phyloP scores from a whole-genome alignment of 805 yeast genomes.

The Saccharomycopsis oosterbeekiorum region DNA sequence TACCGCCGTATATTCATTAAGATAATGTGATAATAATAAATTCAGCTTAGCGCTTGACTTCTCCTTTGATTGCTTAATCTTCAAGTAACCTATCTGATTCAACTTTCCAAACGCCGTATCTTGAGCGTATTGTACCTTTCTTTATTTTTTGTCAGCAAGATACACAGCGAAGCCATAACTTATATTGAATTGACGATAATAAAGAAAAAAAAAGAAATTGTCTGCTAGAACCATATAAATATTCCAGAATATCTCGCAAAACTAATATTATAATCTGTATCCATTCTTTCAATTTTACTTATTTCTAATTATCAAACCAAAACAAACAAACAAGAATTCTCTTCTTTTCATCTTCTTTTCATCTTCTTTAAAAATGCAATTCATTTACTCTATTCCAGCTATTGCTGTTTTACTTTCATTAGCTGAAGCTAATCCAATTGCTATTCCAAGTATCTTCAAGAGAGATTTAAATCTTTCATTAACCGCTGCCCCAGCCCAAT shows the following conservation, averaged over 20 bases:
- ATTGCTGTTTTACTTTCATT: slow-evolving; percentile 9
- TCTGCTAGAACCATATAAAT: background rate
- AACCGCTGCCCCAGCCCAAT: slow-evolving; percentile 5
- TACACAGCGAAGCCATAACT: no score
- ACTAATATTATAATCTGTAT: no score
- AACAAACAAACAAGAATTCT: background rate
- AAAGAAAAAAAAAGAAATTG: background rate
- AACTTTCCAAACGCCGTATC: no score
- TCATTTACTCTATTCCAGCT: slow-evolving; percentile 14
- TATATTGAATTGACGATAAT: background rate
- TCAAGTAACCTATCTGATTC: no score
- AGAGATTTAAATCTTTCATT: slow-evolving; percentile 13
- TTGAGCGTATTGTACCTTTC: background rate
- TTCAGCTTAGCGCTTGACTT: background rate
- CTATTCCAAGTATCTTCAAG: slow-evolving; percentile 11
- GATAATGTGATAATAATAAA: background rate
- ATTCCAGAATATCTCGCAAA: background rate
- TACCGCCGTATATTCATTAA: background rate
- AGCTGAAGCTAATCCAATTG: slow-evolving; percentile 6
- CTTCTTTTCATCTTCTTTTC: background rate
- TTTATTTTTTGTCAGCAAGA: background rate
- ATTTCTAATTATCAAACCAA: background rate
- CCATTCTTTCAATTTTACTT: background rate
- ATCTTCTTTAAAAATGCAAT: background rate
- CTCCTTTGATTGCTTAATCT: no score